These are phyloP conservation scores for Globisporangium emineosum DNA, from an alignment of 352 stramenopile species.

Conservation along the genomic window DNA sequence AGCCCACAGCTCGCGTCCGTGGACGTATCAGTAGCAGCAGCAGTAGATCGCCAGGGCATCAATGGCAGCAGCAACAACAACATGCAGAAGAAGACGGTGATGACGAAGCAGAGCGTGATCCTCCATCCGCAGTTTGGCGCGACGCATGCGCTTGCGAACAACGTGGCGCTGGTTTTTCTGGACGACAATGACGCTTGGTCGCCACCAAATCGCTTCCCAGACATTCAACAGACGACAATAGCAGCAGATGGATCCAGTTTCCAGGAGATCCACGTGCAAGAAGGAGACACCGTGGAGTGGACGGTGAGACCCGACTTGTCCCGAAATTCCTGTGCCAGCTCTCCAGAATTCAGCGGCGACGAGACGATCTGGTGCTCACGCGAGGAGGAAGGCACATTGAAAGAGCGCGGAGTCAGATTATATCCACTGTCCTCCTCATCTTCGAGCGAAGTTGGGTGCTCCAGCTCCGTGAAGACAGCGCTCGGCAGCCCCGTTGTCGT, in stretches of 20 bases:
- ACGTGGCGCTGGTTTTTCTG: slow-evolving; percentile 12
- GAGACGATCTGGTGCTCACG: slow-evolving; percentile 8
- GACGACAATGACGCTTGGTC: background rate
- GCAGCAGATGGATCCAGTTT: background rate
- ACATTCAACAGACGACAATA: background rate
- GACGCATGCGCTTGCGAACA: slow-evolving; percentile 6
- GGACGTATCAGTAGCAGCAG: background rate
- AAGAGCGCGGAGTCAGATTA: background rate
- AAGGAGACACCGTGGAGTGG: background rate
- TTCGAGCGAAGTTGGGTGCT: background rate
- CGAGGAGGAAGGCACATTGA: background rate
- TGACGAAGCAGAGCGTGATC: background rate
- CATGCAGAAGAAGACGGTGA: background rate
- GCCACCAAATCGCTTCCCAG: background rate
- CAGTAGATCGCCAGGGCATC: background rate
- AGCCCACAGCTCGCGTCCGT: background rate
- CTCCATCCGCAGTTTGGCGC: slow-evolving; percentile 3
- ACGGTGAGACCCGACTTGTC: slow-evolving; percentile 1
- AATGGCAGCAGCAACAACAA: too few species aligned
- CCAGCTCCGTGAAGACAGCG: background rate
- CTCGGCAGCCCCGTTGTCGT: slow-evolving; percentile 4
- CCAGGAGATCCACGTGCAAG: slow-evolving; percentile 5
- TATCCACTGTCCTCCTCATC: background rate
- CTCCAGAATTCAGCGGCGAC: slow-evolving; percentile 1
- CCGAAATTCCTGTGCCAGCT: background rate